Percentiles rank a stretch among this genome's conserved stretches.
Evolutionary conservation across 257 asterid species (phyloP).

Genomic region (Fraxinus americana): DNA sequence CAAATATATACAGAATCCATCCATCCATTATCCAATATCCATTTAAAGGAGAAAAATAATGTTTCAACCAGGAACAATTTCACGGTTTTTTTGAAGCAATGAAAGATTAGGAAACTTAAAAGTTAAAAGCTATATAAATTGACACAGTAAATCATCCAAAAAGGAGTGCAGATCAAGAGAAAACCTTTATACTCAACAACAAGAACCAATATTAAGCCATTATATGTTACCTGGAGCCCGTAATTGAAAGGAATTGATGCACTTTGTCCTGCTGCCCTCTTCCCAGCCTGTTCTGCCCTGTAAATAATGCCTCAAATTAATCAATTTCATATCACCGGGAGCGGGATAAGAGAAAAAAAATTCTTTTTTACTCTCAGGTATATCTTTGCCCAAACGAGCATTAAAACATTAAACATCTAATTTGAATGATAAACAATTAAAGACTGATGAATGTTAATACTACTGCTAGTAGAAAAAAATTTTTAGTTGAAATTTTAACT

Average conservation of each 20-base stretch:
- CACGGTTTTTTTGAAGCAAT: too few species aligned
- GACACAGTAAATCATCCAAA: not conserved
- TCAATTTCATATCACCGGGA: constrained; percentile 11
- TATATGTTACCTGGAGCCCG: constrained; percentile 73
- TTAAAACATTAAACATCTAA: not conserved
- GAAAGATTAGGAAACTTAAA: too few species aligned
- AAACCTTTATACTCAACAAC: not conserved
- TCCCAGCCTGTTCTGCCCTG: constrained; percentile 80
- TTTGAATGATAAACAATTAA: not conserved
- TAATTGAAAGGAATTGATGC: constrained; percentile 89
- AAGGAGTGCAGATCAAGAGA: constrained; percentile 2
- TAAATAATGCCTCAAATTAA: constrained; percentile 18
- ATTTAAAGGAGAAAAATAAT: too few species aligned
- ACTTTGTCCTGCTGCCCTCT: constrained; percentile 94
- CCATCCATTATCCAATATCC: too few species aligned
- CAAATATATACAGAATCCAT: too few species aligned
- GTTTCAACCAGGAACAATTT: too few species aligned
- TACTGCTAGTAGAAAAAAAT: not conserved
- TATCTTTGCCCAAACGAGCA: not conserved
- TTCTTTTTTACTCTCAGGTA: not conserved
- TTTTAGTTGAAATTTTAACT: too few species aligned
- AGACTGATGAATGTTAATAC: not conserved
- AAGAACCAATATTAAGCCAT: not conserved
- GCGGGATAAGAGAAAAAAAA: not conserved
- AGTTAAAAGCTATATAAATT: too few species aligned